phyloP scores from a whole-genome alignment of 768 basidiomycete genomes.

The Termitomyces sp. region DNA sequence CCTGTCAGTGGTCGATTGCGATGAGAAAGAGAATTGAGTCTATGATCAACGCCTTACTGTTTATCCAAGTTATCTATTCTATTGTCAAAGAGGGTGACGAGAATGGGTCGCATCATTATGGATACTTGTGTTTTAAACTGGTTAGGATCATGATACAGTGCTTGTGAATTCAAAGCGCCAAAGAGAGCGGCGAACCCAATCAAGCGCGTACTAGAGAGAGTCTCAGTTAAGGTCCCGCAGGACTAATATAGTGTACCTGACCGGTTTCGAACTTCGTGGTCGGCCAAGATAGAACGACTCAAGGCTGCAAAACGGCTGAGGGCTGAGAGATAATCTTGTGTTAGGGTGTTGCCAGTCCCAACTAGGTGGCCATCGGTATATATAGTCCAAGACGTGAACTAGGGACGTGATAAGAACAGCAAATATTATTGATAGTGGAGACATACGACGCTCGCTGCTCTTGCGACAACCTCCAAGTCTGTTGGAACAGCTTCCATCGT shows the following conservation, averaged over 20 bases:
- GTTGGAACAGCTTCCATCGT: constrained; percentile 48
- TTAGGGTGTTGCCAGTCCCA: constrained; percentile 68
- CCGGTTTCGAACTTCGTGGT: constrained; percentile 76
- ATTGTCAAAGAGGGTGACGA: constrained; percentile 63
- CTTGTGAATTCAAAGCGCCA: constrained; percentile 79
- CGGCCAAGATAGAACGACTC: constrained; percentile 47
- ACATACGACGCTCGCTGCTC: constrained; percentile 78
- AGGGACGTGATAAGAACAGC: constrained; percentile 1
- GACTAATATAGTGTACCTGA: constrained; percentile 19
- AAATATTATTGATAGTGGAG: background rate
- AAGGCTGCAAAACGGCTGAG: constrained; percentile 61
- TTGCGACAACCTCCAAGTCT: constrained; percentile 73
- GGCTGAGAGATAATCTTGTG: constrained; percentile 64
- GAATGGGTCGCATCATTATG: constrained; percentile 65
- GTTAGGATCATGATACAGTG: constrained; percentile 64
- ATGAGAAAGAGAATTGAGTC: constrained; percentile 6
- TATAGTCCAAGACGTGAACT: constrained; percentile 92
- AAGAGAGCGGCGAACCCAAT: constrained; percentile 82
- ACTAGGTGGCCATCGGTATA: constrained; percentile 85
- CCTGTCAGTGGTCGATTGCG: constrained; percentile 28
- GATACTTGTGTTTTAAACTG: constrained; percentile 73
- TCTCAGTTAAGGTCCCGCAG: background rate
- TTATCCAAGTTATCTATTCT: constrained; percentile 55
- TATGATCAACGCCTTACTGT: constrained; percentile 46
- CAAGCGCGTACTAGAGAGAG: constrained; percentile 60